A percentile compares a stretch with the other conserved stretches of the same genome.
phyloP scores from a whole-genome alignment of 495 filamentous ascomycete species.

The Penicillium dipodomyicola region DNA sequence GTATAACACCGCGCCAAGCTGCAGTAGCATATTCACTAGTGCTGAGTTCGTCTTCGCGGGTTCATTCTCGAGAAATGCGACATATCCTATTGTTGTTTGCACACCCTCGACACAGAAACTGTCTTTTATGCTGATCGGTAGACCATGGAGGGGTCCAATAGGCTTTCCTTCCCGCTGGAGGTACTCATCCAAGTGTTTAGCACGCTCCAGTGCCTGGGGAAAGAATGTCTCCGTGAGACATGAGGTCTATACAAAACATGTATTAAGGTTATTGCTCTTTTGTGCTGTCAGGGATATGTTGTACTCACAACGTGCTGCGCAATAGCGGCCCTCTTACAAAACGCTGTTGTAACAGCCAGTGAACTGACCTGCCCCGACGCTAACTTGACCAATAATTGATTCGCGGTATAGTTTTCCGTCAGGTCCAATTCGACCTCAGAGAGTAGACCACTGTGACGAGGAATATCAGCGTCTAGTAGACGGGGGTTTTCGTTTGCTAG shows the following conservation, averaged over 20 bases:
- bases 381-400: conserved; percentile 35
- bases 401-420: conserved; percentile 51
- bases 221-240: conserved; percentile 48
- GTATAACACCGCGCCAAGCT: conserved; percentile 46
- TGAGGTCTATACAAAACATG: conserved; percentile 24
- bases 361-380: conserved; percentile 34
- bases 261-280: neutral
- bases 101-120: conserved; percentile 46
- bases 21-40: conserved; percentile 32
- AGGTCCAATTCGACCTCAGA: conserved; percentile 46
- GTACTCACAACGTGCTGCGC: conserved; percentile 29
- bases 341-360: conserved; percentile 47
- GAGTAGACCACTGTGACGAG: conserved; percentile 23
- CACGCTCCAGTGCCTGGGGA: conserved; percentile 34
- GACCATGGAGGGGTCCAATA: conserved; percentile 58
- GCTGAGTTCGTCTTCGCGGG: conserved; percentile 19
- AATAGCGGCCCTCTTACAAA: conserved; percentile 43
- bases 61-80: conserved; percentile 14
- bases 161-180: conserved; percentile 34
- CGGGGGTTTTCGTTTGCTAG: conserved; percentile 9
- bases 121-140: conserved; percentile 63
- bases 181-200: conserved; percentile 42
- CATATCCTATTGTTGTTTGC: conserved; percentile 33
- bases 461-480: conserved; percentile 22
- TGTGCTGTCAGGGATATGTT: conserved; percentile 37